Conservation (phyloP, 306 rosid species). For the Luffa aegyptiaca region DNA sequence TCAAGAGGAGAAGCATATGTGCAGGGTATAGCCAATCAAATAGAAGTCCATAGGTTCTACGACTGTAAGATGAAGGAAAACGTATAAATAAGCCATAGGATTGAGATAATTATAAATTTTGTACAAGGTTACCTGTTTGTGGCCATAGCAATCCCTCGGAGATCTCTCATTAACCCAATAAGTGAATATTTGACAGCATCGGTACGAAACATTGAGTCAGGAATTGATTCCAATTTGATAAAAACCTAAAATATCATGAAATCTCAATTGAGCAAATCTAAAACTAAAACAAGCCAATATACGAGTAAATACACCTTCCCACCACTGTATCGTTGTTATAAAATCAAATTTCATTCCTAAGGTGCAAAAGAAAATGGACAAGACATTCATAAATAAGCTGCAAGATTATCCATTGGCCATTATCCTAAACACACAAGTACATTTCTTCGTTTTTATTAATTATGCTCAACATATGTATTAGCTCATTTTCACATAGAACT, state of each 20-base stretch:
- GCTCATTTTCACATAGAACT: background rate
- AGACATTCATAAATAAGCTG: background rate
- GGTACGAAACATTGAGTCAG: conserved; percentile 86
- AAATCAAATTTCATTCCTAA: background rate
- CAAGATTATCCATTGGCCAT: background rate
- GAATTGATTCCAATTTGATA: conserved; percentile 76
- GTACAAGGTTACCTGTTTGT: conserved; percentile 58
- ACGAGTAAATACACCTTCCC: background rate
- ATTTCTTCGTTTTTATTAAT: background rate
- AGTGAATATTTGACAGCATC: conserved; percentile 76
- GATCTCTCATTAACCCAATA: conserved; percentile 95
- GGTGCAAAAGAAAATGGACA: background rate
- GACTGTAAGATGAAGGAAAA: conserved; percentile 43
- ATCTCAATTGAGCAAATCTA: conserved; percentile 3
- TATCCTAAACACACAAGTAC: background rate
- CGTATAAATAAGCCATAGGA: conserved; percentile 6
- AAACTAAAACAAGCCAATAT: conserved; percentile 7
- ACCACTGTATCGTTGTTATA: background rate
- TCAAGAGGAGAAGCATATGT: conserved; percentile 77
- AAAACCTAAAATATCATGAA: conserved; percentile 46
- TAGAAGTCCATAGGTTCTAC: conserved; percentile 84
- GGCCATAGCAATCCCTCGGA: conserved; percentile 97
- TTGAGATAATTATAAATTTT: conserved; percentile 9
- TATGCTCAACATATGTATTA: background rate
- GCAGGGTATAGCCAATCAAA: conserved; percentile 98